These are phyloP conservation scores for Tephrocybe rancida DNA, from an alignment of 768 basidiomycete species.

Conservation along the genomic window DNA sequence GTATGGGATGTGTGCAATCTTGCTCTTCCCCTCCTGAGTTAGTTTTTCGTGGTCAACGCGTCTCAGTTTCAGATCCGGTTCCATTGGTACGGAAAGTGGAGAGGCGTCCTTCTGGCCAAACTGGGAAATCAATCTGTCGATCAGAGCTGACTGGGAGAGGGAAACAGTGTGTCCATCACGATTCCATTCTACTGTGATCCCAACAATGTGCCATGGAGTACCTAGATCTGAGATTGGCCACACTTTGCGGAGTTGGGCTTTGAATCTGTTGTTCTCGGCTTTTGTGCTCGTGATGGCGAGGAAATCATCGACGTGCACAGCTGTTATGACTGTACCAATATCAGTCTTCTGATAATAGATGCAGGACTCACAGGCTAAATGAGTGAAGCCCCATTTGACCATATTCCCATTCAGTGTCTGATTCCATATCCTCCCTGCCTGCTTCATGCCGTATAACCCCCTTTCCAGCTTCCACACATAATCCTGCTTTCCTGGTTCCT, in stretches of 20 bases:
- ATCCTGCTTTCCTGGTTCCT: slow-evolving; percentile 22
- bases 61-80: slow-evolving; percentile 16
- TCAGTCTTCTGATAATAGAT: slow-evolving; percentile 26
- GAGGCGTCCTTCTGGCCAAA: slow-evolving; percentile 18
- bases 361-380: slow-evolving; percentile 31
- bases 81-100: neutral
- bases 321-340: too few relatives aligned
- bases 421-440: too few relatives aligned
- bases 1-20: neutral
- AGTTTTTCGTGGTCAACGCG: neutral
- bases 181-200: neutral
- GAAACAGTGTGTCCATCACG: slow-evolving; percentile 1
- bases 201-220: neutral
- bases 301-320: too few relatives aligned
- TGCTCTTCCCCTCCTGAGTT: neutral
- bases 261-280: too few relatives aligned
- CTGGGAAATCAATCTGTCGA: slow-evolving; percentile 16
- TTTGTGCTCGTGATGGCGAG: too few relatives aligned
- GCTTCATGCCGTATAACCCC: too few relatives aligned
- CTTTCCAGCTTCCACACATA: slow-evolving; percentile 25
- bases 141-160: slow-evolving; percentile 19
- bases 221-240: too few relatives aligned
- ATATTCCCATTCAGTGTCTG: slow-evolving; percentile 23
- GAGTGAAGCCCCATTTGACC: slow-evolving; percentile 29
- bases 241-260: too few relatives aligned